phyloP scores from a whole-genome alignment of 2,329 filamentous ascomycete genomes.

The Xylariaceae sp. region DNA sequence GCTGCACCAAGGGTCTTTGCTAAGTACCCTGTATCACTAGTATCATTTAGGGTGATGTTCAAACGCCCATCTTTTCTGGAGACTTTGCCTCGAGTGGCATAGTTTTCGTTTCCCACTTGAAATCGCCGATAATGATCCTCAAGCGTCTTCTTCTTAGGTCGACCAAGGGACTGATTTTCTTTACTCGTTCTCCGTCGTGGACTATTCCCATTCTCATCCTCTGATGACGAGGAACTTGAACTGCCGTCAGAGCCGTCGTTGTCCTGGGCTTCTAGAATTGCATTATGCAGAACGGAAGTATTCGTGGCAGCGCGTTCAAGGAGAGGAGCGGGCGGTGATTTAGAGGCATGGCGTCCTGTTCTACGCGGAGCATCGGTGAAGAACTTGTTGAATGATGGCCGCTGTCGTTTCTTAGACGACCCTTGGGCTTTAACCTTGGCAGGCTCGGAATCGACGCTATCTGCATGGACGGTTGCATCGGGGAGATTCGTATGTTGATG shows the following conservation, averaged over 20 bases:
- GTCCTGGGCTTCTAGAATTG: conserved; percentile 15
- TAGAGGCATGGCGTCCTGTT: conserved; percentile 15
- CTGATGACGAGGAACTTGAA: conserved; percentile 33
- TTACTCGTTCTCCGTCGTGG: neutral
- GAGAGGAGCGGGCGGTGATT: conserved; percentile 21
- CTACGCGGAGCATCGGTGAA: conserved; percentile 31
- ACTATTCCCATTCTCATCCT: conserved; percentile 30
- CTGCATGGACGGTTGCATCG: conserved; percentile 11
- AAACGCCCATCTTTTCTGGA: conserved; percentile 73
- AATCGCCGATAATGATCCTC: conserved; percentile 57
- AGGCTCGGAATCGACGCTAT: conserved; percentile 29
- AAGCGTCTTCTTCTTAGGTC: conserved; percentile 19
- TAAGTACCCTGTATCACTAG: conserved; percentile 71
- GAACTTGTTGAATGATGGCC: conserved; percentile 30
- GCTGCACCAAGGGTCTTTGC: conserved; percentile 74
- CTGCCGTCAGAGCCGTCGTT: conserved; percentile 21
- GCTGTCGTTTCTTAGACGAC: conserved; percentile 7
- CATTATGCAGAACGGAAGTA: conserved; percentile 28
- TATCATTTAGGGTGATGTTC: conserved; percentile 75
- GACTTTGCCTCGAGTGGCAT: conserved; percentile 68
- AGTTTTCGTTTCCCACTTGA: conserved; percentile 68
- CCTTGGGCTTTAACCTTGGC: conserved; percentile 1
- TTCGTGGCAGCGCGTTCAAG: conserved; percentile 36
- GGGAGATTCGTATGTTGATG: neutral
- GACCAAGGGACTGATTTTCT: conserved; percentile 5